Evolutionary conservation across 805 yeast species (phyloP).

Genomic region (Candida boleticola): DNA sequence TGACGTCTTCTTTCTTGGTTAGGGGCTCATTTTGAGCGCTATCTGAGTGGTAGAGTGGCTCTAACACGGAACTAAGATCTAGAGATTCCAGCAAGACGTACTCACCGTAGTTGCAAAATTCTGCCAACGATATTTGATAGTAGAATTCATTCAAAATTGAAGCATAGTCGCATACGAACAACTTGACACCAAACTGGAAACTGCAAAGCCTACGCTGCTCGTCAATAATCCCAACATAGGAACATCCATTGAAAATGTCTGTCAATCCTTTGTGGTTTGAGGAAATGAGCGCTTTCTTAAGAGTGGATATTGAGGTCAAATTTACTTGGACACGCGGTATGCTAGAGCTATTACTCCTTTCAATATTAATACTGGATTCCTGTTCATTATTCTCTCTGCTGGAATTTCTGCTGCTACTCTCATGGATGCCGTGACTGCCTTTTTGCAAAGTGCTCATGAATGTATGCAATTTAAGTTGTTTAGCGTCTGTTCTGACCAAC

Average conservation of each 20-base stretch:
- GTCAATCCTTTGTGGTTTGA: constrained; percentile 55
- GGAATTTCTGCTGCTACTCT: constrained; percentile 2
- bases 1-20: constrained; percentile 13
- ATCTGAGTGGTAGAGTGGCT: constrained; percentile 27
- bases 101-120: constrained; percentile 79
- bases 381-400: constrained; percentile 5
- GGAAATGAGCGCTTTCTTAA: constrained; percentile 51
- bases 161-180: constrained; percentile 80
- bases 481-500: constrained; percentile 68
- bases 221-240: constrained; percentile 84
- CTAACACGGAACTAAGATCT: constrained; percentile 31
- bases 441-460: background rate
- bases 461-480: constrained; percentile 43
- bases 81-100: constrained; percentile 22
- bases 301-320: constrained; percentile 56
- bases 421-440: background rate
- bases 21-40: constrained; percentile 10
- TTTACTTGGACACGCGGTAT: constrained; percentile 40
- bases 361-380: constrained; percentile 2
- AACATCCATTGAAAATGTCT: constrained; percentile 62
- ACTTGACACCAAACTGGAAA: constrained; percentile 77
- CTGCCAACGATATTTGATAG: constrained; percentile 75
- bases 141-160: constrained; percentile 65
- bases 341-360: constrained; percentile 9
- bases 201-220: constrained; percentile 66